Evolutionary conservation across 2,329 filamentous ascomycete species (phyloP), one percentile per base, ranked within the genome.

Genomic region (Aspergillus persii): DNA sequence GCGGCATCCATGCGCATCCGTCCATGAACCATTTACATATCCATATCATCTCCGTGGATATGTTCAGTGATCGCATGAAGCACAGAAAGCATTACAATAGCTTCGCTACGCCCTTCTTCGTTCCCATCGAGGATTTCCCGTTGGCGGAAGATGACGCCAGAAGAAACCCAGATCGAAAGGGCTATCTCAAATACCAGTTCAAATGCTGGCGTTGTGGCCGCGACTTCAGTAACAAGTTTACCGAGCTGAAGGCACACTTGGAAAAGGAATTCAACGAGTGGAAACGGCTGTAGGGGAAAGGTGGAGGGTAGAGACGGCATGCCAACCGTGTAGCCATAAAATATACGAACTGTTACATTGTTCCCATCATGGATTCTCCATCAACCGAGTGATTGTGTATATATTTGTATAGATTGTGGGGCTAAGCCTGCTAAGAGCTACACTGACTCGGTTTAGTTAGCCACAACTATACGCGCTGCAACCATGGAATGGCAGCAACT

Each of bases 21-120:
- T 93, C 89, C 57, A 98, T 99, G 95, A 88, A 85, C 63, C 92
- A 98, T 73, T 73, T 98, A 56, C 95, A 99, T 76, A 82, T 98
- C 3, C 95, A 99, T 74, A 86, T 98, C 31, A 77, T 98, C 58
- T 91, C 90, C 44, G 81, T 86, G 18, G 95, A 99, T 72, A 89
- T 91, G 81, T 82, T 86, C 67, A 92, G 89, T 41, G 82, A 84
- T 9, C 83, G 82, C 50, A 66, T 97, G 75, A 91, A 88, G 77
- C 87, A 94, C 71, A 83, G 87, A 63, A 94, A 92, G 73, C 95
- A 98, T 77, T 98, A 97, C 77, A 91, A 95, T 71, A 95, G 90
- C 63, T 98, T 98, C 76, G 87, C 85, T 33, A 96, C 93, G 54
- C 84, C 85, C 3, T 99, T 98, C 73, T 85, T 99, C 26, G 84